These are phyloP conservation scores for Cyberlindnera japonica DNA, from an alignment of 805 yeast species.

Conservation along the genomic window DNA sequence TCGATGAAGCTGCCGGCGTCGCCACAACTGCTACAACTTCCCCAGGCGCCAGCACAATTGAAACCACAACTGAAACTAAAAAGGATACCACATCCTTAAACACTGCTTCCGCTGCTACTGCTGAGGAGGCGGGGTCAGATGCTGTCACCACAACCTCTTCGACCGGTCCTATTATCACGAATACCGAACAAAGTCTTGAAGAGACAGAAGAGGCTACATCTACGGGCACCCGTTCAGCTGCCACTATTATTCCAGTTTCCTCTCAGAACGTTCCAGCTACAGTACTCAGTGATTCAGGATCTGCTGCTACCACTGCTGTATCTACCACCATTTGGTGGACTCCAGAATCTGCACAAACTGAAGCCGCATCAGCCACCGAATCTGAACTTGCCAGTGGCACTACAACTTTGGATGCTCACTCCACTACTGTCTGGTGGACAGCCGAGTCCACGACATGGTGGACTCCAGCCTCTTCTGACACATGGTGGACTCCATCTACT, in stretches of 20 bases:
- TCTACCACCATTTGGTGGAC: conserved; percentile 25
- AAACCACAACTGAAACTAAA: no score
- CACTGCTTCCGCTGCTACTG: no score
- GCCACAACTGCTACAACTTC: conserved; percentile 4
- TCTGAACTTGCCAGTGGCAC: background rate
- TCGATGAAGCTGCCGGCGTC: conserved; percentile 12
- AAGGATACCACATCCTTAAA: no score
- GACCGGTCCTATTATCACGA: conserved; percentile 1
- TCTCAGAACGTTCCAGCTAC: background rate
- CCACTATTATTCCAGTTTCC: conserved; percentile 3
- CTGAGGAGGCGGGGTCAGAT: no score
- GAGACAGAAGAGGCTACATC: background rate
- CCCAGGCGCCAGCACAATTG: no score
- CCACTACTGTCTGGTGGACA: no score
- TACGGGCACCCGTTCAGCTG: background rate
- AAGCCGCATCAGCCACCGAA: background rate
- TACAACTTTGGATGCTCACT: background rate
- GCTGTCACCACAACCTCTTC: conserved; percentile 3
- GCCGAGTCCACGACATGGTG: no score
- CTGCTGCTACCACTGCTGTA: conserved; percentile 7
- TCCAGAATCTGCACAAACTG: conserved; percentile 7
- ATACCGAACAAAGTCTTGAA: background rate
- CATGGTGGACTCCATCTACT: conserved; percentile 14
- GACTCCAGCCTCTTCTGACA: no score
- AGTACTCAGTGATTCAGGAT: conserved; percentile 16